Conservation (phyloP, 108 stramenopile genomes). For the Nitzschia sp. region DNA sequence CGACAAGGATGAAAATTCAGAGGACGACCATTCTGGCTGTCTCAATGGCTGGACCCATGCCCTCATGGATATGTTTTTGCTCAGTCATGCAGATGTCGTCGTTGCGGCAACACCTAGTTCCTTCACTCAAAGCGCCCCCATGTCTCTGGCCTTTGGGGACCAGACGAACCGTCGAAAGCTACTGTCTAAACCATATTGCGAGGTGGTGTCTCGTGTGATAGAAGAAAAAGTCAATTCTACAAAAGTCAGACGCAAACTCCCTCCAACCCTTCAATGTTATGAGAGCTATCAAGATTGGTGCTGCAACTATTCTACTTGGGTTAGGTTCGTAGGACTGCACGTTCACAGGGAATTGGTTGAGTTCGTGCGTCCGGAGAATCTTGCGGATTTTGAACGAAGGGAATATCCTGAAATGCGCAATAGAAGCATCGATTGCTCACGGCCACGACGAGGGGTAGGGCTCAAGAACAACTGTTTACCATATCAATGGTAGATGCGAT, state of each 20-base stretch:
- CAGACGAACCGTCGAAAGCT: neutral
- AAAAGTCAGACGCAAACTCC: too few relatives aligned
- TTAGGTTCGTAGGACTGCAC: too few relatives aligned
- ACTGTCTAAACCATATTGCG: neutral
- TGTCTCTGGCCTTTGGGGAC: constrained; percentile 33
- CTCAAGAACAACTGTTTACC: too few relatives aligned
- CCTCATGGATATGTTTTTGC: constrained; percentile 47
- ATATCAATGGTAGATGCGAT: too few relatives aligned
- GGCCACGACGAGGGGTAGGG: too few relatives aligned
- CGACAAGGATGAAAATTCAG: neutral
- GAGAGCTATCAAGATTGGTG: constrained; percentile 27
- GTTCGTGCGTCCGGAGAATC: too few relatives aligned
- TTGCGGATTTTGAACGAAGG: too few relatives aligned
- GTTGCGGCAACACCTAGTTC: constrained; percentile 44
- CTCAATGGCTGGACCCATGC: constrained; percentile 20
- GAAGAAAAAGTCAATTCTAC: too few relatives aligned
- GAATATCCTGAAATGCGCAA: too few relatives aligned
- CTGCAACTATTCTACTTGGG: too few relatives aligned
- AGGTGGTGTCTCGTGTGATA: neutral
- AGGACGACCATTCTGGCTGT: constrained; percentile 6
- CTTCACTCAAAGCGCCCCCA: constrained; percentile 58
- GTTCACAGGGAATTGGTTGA: too few relatives aligned
- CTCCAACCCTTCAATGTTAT: constrained; percentile 22
- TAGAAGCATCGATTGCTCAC: too few relatives aligned
- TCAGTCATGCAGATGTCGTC: constrained; percentile 48